These are phyloP conservation scores for Guyanaporus albipodus DNA, from an alignment of 768 basidiomycete species.

Conservation along the genomic window DNA sequence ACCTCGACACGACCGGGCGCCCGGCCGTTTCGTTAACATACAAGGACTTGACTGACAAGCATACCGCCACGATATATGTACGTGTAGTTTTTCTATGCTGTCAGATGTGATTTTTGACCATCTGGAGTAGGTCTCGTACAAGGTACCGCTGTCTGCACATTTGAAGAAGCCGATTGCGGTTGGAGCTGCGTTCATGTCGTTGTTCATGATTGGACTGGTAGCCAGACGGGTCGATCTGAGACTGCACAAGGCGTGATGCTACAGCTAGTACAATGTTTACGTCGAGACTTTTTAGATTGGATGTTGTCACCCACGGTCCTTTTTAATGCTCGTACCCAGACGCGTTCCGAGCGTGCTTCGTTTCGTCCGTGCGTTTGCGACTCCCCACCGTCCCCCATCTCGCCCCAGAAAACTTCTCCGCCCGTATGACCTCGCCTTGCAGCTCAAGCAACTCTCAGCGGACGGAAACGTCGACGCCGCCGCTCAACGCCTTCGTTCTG, in stretches of 20 bases:
- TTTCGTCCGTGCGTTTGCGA: slow-evolving; percentile 5
- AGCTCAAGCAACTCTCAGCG: slow-evolving; percentile 56
- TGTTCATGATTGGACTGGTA: slow-evolving; percentile 53
- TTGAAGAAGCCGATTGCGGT: slow-evolving; percentile 84
- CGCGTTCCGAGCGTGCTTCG: neutral
- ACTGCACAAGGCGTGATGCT: slow-evolving; percentile 38
- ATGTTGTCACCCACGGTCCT: slow-evolving; percentile 6
- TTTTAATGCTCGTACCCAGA: slow-evolving; percentile 18
- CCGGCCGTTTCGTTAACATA: slow-evolving; percentile 75
- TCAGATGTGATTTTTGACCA: slow-evolving; percentile 5
- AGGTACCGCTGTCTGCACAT: slow-evolving; percentile 74
- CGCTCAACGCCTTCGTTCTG: slow-evolving; percentile 58
- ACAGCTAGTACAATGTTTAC: too few relatives aligned
- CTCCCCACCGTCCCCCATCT: neutral
- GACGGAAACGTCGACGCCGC: slow-evolving; percentile 58
- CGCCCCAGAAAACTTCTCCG: slow-evolving; percentile 39
- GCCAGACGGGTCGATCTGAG: slow-evolving; percentile 51
- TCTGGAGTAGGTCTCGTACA: slow-evolving; percentile 75
- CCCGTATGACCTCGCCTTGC: slow-evolving; percentile 57
- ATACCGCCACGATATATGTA: slow-evolving; percentile 79
- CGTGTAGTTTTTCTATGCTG: slow-evolving; percentile 31
- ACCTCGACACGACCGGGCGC: slow-evolving; percentile 89
- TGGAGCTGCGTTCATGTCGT: slow-evolving; percentile 58
- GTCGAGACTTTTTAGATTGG: too few relatives aligned
- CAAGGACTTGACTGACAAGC: slow-evolving; percentile 70